Percentiles rank a stretch among this genome's conserved stretches.
These are phyloP conservation scores for Echium plantagineum DNA, from an alignment of 257 asterid species.

Conservation along the genomic window DNA sequence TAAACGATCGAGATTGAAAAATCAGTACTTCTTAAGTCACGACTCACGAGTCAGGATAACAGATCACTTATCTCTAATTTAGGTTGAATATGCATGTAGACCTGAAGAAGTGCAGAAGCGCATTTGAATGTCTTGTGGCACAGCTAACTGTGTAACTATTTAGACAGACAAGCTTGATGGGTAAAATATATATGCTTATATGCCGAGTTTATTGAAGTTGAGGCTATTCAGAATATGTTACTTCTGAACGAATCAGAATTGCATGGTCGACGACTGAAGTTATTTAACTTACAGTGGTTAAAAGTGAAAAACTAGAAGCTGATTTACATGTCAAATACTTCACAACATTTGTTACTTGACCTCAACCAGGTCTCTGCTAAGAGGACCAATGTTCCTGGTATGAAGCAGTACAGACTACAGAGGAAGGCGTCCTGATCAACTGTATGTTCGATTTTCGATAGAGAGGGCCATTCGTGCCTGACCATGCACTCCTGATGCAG, in stretches of 20 bases:
- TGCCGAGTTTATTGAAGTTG: conserved; percentile 36
- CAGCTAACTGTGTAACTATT: conserved; percentile 41
- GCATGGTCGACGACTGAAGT: conserved; percentile 43
- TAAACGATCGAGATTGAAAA: too few species aligned
- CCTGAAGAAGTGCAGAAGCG: conserved; percentile 50
- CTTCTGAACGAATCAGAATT: conserved; percentile 31
- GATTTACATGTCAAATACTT: conserved; percentile 1
- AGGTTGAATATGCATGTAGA: conserved; percentile 44
- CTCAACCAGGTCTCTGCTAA: conserved; percentile 38
- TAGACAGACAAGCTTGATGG: too few species aligned
- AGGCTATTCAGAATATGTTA: conserved; percentile 40
- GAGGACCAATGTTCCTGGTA: conserved; percentile 53
- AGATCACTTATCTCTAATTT: conserved; percentile 2
- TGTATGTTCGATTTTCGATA: conserved; percentile 23
- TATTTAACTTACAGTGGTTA: conserved; percentile 8
- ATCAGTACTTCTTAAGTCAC: too few species aligned
- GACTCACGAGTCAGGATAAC: not conserved
- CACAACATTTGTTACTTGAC: conserved; percentile 1
- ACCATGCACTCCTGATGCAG: conserved; percentile 4
- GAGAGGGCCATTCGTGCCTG: conserved; percentile 28
- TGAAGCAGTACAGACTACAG: conserved; percentile 37
- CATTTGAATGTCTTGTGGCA: conserved; percentile 45
- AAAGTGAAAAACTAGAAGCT: not conserved
- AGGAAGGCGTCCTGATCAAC: conserved; percentile 33
- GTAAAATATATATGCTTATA: conserved; percentile 44